Evolutionary conservation across 1,284 basidiomycete genomes (phyloP).

Genomic region (Violaceomyces palustris): DNA sequence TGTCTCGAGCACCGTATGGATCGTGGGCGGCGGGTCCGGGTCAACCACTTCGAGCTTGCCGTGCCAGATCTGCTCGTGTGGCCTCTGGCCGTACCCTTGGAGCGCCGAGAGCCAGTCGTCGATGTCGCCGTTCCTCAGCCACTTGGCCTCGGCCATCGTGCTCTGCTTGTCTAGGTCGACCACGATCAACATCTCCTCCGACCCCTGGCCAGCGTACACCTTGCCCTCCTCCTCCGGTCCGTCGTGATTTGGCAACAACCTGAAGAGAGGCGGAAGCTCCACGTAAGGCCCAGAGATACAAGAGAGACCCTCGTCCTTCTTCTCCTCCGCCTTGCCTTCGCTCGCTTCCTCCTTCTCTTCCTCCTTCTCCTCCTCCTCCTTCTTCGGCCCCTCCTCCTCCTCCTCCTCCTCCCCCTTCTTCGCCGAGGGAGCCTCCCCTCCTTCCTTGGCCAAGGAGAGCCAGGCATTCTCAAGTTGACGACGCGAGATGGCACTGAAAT

Average conservation of each 20-base stretch:
- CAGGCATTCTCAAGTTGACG: conserved; percentile 18
- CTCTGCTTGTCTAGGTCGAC: conserved; percentile 69
- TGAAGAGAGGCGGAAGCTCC: conserved; percentile 21
- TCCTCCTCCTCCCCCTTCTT: conserved; percentile 1
- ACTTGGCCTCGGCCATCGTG: conserved; percentile 76
- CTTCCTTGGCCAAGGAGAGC: conserved; percentile 1
- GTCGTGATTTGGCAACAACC: conserved; percentile 1
- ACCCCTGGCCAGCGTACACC: background rate
- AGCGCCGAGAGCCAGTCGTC: conserved; percentile 86
- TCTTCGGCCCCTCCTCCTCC: conserved; percentile 3
- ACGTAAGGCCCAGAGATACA: background rate
- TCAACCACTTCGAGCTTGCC: conserved; percentile 85
- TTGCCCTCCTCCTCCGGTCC: background rate
- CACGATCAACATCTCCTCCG: conserved; percentile 7
- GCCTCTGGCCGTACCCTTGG: conserved; percentile 61
- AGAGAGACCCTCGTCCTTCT: background rate
- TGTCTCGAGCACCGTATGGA: conserved; percentile 76
- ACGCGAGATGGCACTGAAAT: conserved; percentile 20
- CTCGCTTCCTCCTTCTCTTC: conserved; percentile 4
- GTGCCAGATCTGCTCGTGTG: conserved; percentile 64
- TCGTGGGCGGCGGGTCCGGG: conserved; percentile 92
- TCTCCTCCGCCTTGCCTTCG: conserved; percentile 1
- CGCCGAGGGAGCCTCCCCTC: conserved; percentile 3
- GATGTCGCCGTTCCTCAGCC: conserved; percentile 88
- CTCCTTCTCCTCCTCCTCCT: conserved; percentile 3